Conservation (phyloP, 169 alveolate species). For the Eimeria acervulina region DNA sequence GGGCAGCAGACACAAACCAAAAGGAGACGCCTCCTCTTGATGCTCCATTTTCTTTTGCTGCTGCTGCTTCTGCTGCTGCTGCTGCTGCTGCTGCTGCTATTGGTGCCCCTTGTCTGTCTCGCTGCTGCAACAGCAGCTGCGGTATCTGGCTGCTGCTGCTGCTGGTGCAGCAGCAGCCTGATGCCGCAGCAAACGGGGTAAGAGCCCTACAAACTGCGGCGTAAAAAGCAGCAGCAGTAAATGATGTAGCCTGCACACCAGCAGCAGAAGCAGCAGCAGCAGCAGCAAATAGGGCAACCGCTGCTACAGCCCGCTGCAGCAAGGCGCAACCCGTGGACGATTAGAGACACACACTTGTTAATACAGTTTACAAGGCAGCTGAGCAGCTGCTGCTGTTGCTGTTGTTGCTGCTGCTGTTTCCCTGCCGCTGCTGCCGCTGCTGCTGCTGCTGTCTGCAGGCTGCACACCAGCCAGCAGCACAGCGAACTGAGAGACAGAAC, state of each 20-base stretch:
- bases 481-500: too few species aligned
- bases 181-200: too few species aligned
- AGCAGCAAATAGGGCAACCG: too few species aligned
- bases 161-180: too few species aligned
- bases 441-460: too few species aligned
- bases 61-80: not conserved
- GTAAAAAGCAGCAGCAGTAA: not conserved
- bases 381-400: not conserved
- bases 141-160: too few species aligned
- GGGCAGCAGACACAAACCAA: not conserved
- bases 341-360: too few species aligned
- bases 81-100: not conserved
- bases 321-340: too few species aligned
- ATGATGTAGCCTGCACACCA: not conserved
- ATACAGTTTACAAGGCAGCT: too few species aligned
- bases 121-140: not conserved
- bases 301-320: too few species aligned
- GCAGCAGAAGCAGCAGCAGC: not conserved
- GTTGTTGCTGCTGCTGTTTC: not conserved
- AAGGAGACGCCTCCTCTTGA: not conserved
- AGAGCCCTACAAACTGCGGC: not conserved
- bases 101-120: not conserved
- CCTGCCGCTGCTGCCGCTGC: slow-evolving; percentile 6
- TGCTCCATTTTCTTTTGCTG: not conserved
- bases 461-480: not conserved